Percentiles rank a stretch among this genome's conserved stretches.
These are phyloP conservation scores for Kernera saxatilis DNA, from an alignment of 345 rosid species.

Conservation along the genomic window DNA sequence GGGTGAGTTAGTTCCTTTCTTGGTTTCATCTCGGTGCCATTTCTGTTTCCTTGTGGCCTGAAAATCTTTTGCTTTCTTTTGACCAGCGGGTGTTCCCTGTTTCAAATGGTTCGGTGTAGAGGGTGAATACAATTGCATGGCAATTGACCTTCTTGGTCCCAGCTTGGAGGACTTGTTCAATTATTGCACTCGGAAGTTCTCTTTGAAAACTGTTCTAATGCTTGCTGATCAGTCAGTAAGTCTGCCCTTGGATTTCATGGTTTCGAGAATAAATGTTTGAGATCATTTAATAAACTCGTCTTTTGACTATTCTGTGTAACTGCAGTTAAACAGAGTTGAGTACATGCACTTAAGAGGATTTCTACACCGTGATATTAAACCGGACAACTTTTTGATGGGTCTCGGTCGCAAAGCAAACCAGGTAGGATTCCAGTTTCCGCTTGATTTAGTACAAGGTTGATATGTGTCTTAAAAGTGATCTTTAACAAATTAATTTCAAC, in stretches of 20 bases:
- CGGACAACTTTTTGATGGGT: slow-evolving; percentile 91
- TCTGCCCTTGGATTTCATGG: not conserved
- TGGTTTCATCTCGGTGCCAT: not conserved
- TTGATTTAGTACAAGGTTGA: not conserved
- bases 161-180: slow-evolving; percentile 88
- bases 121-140: slow-evolving; percentile 75
- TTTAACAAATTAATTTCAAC: not conserved
- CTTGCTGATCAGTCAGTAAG: slow-evolving; percentile 88
- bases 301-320: not conserved
- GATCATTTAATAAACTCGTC: not conserved
- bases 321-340: slow-evolving; percentile 80
- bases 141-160: slow-evolving; percentile 94
- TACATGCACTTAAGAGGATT: slow-evolving; percentile 87
- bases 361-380: slow-evolving; percentile 93
- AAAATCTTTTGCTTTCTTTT: not conserved
- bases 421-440: slow-evolving; percentile 29
- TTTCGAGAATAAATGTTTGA: not conserved
- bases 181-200: slow-evolving; percentile 63
- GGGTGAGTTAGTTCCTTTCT: slow-evolving; percentile 41
- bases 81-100: slow-evolving; percentile 71
- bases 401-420: slow-evolving; percentile 93
- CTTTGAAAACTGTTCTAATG: slow-evolving; percentile 83
- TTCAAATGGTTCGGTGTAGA: slow-evolving; percentile 91
- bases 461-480: not conserved
- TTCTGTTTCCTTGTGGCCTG: not conserved